A percentile compares a stretch with the other conserved stretches of the same genome.
Evolutionary conservation across 2,329 filamentous ascomycete species (phyloP).

Genomic region (Aspergillus sp.): DNA sequence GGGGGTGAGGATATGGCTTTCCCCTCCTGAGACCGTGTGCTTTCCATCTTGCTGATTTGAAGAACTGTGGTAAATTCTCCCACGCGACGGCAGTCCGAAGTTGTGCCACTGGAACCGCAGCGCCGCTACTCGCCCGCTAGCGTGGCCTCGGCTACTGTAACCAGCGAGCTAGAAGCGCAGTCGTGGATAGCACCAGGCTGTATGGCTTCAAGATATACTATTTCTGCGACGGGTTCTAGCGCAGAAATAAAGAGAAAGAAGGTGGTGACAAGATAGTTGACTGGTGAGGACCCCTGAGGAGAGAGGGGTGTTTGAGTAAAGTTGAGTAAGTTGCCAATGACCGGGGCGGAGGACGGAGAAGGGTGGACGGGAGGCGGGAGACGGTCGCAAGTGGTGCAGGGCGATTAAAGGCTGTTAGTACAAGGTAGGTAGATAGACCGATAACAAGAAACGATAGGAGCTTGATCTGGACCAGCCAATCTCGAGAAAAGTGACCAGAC

Average conservation of each 20-base stretch:
- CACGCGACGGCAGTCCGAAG: neutral
- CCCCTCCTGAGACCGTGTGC: neutral
- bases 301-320: neutral
- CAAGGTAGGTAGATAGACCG: neutral
- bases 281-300: neutral
- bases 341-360: neutral
- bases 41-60: conserved; percentile 7
- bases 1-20: conserved; percentile 4
- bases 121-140: neutral
- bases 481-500: neutral
- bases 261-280: neutral
- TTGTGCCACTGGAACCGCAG: neutral
- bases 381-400: neutral
- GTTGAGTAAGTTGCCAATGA: neutral
- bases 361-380: neutral
- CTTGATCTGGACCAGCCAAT: conserved; percentile 13
- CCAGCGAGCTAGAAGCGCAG: neutral
- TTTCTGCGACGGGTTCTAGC: too few species aligned
- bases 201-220: neutral
- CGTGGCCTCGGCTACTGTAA: conserved; percentile 3
- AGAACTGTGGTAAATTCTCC: neutral
- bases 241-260: neutral
- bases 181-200: neutral
- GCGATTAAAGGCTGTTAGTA: neutral
- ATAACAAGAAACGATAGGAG: neutral